Evolutionary conservation across 768 basidiomycete genomes (phyloP).

Genomic region (Fomitopsis pulvina): DNA sequence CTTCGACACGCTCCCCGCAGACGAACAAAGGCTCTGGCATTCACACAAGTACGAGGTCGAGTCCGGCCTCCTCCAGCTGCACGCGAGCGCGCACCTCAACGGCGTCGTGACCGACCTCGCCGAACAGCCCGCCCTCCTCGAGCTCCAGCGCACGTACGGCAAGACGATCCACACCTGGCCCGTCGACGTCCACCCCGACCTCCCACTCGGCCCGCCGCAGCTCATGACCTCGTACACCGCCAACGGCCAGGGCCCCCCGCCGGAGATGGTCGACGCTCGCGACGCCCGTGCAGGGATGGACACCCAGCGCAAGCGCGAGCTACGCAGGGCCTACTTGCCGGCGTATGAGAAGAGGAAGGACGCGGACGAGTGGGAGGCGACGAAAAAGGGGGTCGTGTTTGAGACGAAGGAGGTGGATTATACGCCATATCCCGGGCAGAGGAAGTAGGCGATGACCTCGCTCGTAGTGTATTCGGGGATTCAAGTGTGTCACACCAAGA

Average conservation of each 20-base stretch:
- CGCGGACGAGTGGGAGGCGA: slow-evolving; percentile 33
- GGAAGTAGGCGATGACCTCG: not conserved
- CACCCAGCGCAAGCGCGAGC: slow-evolving; percentile 27
- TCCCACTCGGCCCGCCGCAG: slow-evolving; percentile 39
- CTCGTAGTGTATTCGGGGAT: not conserved
- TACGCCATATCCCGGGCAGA: not conserved
- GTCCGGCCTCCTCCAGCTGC: slow-evolving; percentile 27
- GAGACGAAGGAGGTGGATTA: slow-evolving; percentile 19
- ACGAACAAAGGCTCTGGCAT: slow-evolving; percentile 49
- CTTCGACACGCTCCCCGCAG: slow-evolving; percentile 34
- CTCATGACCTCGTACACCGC: slow-evolving; percentile 41
- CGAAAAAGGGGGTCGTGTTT: slow-evolving; percentile 28
- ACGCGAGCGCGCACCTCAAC: slow-evolving; percentile 18
- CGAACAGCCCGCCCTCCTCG: slow-evolving; percentile 35
- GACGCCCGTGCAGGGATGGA: slow-evolving; percentile 29
- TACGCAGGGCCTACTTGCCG: slow-evolving; percentile 32
- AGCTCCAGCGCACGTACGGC: slow-evolving; percentile 41
- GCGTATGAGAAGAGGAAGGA: slow-evolving; percentile 29
- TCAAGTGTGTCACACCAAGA: not conserved
- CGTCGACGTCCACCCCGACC: slow-evolving; percentile 31
- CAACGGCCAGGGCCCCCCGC: slow-evolving; percentile 28
- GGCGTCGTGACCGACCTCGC: slow-evolving; percentile 27
- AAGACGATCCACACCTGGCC: slow-evolving; percentile 38
- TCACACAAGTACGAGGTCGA: slow-evolving; percentile 42
- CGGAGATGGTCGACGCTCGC: slow-evolving; percentile 24